Base-by-base conservation (phyloP, 805 yeast species). In the Candida loeiensis region DNA sequence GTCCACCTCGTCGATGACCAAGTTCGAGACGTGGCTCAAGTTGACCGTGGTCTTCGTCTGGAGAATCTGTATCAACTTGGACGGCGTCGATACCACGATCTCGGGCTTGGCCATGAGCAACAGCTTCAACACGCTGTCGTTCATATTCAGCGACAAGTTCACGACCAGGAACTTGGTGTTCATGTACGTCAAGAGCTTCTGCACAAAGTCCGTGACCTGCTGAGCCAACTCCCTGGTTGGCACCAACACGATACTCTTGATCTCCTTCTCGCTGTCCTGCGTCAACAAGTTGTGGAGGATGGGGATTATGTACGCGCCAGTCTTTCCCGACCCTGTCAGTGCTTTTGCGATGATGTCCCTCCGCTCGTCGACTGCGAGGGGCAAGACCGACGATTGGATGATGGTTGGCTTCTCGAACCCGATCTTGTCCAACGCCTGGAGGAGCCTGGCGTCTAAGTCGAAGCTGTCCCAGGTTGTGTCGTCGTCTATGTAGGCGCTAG, bases 1-100 rank as follows among this genome's bases (percentile, higher is more conserved):
- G 66, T 93, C 99, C 20, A 93, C 98, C 64, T 93, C 99, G 66
- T 93, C 99, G 46, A 91, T 85, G 21, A 88, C 95, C 35, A 93
- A 64, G 55, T 77, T 86, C 45, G 75, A 74, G 41, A 93, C 71
- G 20, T 71, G 61, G 17, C 74, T 71, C 40, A 84, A 66, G 39
- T 77, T 73, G 13, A 86, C 59, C 15, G 36, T 61, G 9, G 34
- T 22, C 33, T 54, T 51, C 18, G 45, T 46, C 41, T 80, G 81
- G 39, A 85, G 55, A 6, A 73, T 52, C 36, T 70, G 66, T 14
- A 84, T 68, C 40, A 90, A 73, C 53, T 84, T 81, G 3, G 95
- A 75, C 9, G 99, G 99, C 0, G 99, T 93, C 1, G 95, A 76
- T 12, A 93, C 76, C 12, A 91, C 66, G 20, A 93, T 78, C 46